Conservation (phyloP, 768 basidiomycete species). For the Naganishia onofrii region DNA sequence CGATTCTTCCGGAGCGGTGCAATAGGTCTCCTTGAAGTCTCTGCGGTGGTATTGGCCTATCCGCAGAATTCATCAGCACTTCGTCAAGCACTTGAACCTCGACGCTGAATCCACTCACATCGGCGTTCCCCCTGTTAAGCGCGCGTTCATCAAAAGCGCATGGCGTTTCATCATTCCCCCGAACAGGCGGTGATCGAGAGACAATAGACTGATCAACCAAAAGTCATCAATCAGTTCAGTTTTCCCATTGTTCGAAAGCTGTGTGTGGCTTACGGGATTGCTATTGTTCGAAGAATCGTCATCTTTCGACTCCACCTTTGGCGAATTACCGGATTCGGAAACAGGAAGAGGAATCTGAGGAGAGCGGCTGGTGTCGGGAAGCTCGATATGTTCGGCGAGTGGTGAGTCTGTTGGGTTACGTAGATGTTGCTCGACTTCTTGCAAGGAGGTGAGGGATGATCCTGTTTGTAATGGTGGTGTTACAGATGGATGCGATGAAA, state of each 20-base stretch:
- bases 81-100: background rate
- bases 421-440: constrained; percentile 19
- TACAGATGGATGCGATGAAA: background rate
- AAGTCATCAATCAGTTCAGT: constrained; percentile 5
- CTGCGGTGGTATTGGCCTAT: too few relatives aligned
- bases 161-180: background rate
- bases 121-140: background rate
- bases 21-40: background rate
- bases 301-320: background rate
- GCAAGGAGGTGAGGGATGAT: background rate
- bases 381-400: constrained; percentile 16
- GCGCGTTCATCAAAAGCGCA: constrained; percentile 6
- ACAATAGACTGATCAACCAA: constrained; percentile 13
- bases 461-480: constrained; percentile 2
- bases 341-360: background rate
- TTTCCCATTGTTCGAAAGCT: constrained; percentile 2
- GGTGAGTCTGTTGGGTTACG: constrained; percentile 22
- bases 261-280: constrained; percentile 2
- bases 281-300: background rate
- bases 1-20: constrained; percentile 7
- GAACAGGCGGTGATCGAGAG: constrained; percentile 19
- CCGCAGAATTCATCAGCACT: background rate
- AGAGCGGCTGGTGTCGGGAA: background rate
- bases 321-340: background rate
- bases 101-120: background rate